Evolutionary conservation across 2,329 filamentous ascomycete genomes (phyloP).

Genomic region (Claviceps sp.): DNA sequence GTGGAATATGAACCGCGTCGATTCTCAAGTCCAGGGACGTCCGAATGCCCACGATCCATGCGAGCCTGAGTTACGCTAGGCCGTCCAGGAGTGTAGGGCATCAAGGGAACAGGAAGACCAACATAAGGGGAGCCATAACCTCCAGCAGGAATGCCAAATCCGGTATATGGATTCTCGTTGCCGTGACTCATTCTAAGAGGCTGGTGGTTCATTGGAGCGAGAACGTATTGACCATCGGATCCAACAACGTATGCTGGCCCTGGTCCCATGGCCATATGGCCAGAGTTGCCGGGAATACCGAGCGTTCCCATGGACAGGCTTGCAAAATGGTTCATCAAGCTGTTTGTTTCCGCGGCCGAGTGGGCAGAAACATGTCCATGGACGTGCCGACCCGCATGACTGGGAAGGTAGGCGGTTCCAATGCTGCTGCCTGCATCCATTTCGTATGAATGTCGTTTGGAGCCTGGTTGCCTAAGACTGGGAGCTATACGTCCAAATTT

Average conservation of each 20-base stretch:
- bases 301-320: slow-evolving; percentile 24
- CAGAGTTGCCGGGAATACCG: slow-evolving; percentile 18
- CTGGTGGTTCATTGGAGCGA: slow-evolving; percentile 23
- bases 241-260: slow-evolving; percentile 23
- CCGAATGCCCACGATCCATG: slow-evolving; percentile 32
- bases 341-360: slow-evolving; percentile 17
- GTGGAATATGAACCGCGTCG: slow-evolving; percentile 56
- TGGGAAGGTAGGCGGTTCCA: slow-evolving; percentile 18
- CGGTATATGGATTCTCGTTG: slow-evolving; percentile 20
- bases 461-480: slow-evolving; percentile 22
- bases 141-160: slow-evolving; percentile 18
- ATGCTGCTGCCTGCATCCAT: slow-evolving; percentile 24
- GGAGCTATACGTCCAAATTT: slow-evolving; percentile 9
- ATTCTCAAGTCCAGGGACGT: slow-evolving; percentile 50
- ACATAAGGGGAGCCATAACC: slow-evolving; percentile 25
- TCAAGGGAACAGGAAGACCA: slow-evolving; percentile 23
- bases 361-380: slow-evolving; percentile 18
- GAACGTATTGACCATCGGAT: slow-evolving; percentile 25
- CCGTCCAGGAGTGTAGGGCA: slow-evolving; percentile 42
- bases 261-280: slow-evolving; percentile 20
- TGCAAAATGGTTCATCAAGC: slow-evolving; percentile 22
- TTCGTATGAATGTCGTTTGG: slow-evolving; percentile 9
- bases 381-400: slow-evolving; percentile 16
- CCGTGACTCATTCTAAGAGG: slow-evolving; percentile 22
- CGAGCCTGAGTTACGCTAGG: slow-evolving; percentile 30